Evolutionary conservation across 2,329 filamentous ascomycete genomes (phyloP), one percentile per base, ranked within the genome.

Genomic region (Exophiala xenobiotica): DNA sequence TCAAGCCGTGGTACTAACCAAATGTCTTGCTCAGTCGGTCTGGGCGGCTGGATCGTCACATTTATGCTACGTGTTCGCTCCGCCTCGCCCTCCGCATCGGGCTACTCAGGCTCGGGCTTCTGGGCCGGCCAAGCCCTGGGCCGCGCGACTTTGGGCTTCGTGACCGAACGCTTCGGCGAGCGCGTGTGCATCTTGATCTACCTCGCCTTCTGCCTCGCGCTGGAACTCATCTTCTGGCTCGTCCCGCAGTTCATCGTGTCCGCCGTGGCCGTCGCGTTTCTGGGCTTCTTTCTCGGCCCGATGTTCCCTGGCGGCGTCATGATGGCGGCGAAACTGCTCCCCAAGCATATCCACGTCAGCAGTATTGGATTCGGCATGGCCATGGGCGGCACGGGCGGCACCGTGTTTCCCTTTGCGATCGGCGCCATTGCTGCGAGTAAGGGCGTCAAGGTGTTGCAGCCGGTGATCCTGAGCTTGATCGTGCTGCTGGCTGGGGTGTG

Each of bases 41-140:
- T 87, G 1, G 82, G 82, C 14, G 86, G 86, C 23, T 90, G 86
- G 87, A 82, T 91, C 54, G 83, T 88, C 45, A 61, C 57, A 5
- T 95, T 95, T 66, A 95, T 95, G 88, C 82, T 91, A n/a, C 75
- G 80, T 16, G 83, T 90, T 19, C 80, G 90, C 11, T 68, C 85
- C 29, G 88, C 84, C 3, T 78, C 75, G 19, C 73, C 82, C 0
- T 92, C 93, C 63, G 77, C 83, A 2, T 84, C 86, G 26, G 89
- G 89, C 2, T 81, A 93, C 71, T 83, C 82, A 0, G 85, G 83
- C 0, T 92, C 88, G 0, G 85, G 60, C 1, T 62, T 90, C 71
- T 93, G 89, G 89, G 78, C 87, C 26, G 88, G 88, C 0, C 75
- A 91, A 58, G 90, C 88, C 0, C 65, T 88, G 0, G 88, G 88